Conservation (phyloP, 371 early-diverging fungal species). For the Mortierella sp. region DNA sequence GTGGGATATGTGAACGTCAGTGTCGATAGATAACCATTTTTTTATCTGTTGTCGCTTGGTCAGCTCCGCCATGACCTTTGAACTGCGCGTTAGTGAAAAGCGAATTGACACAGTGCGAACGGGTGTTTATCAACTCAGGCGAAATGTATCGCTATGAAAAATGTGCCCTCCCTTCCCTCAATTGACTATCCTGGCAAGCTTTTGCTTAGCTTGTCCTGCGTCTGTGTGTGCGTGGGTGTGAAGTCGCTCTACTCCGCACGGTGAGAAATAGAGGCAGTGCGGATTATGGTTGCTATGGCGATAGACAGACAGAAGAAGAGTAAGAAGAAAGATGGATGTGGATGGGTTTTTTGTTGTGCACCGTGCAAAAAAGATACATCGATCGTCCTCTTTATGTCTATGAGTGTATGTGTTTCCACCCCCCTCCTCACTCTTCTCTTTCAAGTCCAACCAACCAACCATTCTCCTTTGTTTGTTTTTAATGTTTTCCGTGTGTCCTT, state of each 20-base stretch:
- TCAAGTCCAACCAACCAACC: not conserved
- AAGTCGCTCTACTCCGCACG: too few relatives aligned
- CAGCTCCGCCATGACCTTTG: not conserved
- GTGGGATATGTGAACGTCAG: not conserved
- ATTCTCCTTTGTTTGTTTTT: not conserved
- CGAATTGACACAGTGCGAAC: not conserved
- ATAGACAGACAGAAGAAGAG: too few relatives aligned
- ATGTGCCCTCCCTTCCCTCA: too few relatives aligned
- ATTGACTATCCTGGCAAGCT: too few relatives aligned
- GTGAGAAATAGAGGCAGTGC: too few relatives aligned
- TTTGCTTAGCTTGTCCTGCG: too few relatives aligned
- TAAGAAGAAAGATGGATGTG: not conserved
- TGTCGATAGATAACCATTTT: not conserved
- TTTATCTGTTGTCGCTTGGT: not conserved
- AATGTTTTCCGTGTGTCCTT: not conserved
- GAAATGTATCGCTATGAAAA: too few relatives aligned
- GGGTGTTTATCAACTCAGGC: not conserved
- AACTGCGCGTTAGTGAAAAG: not conserved
- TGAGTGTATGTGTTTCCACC: not conserved
- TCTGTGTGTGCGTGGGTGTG: too few relatives aligned
- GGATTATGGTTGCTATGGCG: too few relatives aligned
- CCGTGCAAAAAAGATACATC: conserved; percentile 10
- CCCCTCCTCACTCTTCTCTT: not conserved
- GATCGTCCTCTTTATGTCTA: not conserved
- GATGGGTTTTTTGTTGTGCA: not conserved